Base-by-base conservation (phyloP, 148 eudicot genomes). In the Nyssa sinensis region DNA sequence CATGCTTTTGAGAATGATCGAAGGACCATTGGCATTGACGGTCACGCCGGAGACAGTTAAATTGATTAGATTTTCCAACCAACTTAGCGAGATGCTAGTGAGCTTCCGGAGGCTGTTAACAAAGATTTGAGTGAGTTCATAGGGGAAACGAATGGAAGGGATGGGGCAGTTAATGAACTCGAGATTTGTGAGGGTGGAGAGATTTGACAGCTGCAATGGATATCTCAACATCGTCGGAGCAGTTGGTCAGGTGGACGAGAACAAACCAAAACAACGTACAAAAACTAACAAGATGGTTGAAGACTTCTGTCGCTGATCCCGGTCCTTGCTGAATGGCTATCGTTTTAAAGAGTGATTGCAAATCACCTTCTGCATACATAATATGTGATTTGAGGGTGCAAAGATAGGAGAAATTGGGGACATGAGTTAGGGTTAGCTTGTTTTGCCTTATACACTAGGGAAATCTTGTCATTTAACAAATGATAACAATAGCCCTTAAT, bases 151-250 rank as follows among this genome's bases (percentile, higher is more conserved):
- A 27, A 75, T 57, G 1, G 75, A 69, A 32, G 81, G 29, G 31
- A 73, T 32, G 61, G 78, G 86, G 80, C 98, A 91, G 86, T 91
- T 75, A 74, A 77, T 32, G 87, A 93, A 79, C 28, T 75, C 67
- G 31, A 89, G 80, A 34, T 77, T 64, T 68, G 78, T 79, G 70
- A 91, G 86, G 53, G 90, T 70, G 41, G 93, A 86, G 85, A 11
- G 91, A 74, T 34, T 81, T 73, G 79, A 90, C 93, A 77, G 89
- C 85, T 16, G 90, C 83, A 74, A n/a, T 51, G 69, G 97, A 83
- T 34, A 92, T 73, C 7, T 81, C 72, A 55, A 88, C 80, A 47
- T 85, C 83, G 64, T 75, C 71, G 21, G 96, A 81, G 86, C 97
- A 92, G 81, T 89, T 84, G 69, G 71, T 17, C 64, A 92, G 90